phyloP scores from a whole-genome alignment of 495 filamentous ascomycete species.

The Aspergillus carlsbadensis region DNA sequence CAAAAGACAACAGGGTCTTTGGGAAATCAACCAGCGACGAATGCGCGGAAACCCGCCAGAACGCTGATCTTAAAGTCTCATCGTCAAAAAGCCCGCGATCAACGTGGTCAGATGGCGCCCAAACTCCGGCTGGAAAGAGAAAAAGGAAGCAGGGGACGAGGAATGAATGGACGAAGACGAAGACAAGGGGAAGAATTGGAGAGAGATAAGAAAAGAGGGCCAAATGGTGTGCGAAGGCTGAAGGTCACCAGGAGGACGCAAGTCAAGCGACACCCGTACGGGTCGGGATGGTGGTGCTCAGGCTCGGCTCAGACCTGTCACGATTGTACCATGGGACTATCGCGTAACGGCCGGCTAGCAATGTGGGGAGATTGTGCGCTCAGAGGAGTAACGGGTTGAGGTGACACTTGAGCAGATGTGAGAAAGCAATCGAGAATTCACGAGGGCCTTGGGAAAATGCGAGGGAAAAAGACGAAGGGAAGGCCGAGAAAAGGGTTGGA shows the following conservation, averaged over 20 bases:
- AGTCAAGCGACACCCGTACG: constrained; percentile 13
- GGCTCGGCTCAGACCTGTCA: constrained; percentile 17
- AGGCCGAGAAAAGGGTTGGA: background rate
- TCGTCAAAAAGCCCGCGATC: constrained; percentile 16
- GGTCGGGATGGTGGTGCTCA: constrained; percentile 1
- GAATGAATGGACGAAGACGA: constrained; percentile 1
- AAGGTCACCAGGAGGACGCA: constrained; percentile 16
- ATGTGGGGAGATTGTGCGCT: background rate
- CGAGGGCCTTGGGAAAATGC: background rate
- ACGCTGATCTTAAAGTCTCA: constrained; percentile 18
- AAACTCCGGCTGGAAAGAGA: constrained; percentile 8
- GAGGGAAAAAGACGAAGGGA: background rate
- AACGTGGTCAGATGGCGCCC: constrained; percentile 6
- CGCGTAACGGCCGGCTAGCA: constrained; percentile 12
- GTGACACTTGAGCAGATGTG: constrained; percentile 19
- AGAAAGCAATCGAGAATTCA: background rate
- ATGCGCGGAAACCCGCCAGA: constrained; percentile 17
- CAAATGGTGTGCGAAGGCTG: constrained; percentile 4
- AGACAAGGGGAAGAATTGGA: background rate
- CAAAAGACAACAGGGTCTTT: background rate
- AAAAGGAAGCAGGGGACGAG: constrained; percentile 3
- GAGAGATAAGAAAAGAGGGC: constrained; percentile 6
- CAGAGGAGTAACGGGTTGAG: background rate
- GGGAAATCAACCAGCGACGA: constrained; percentile 10
- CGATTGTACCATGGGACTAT: constrained; percentile 25